A percentile compares a stretch with the other conserved stretches of the same genome.
Evolutionary conservation across 306 rosid species (phyloP).

Genomic region (Glycine soja): DNA sequence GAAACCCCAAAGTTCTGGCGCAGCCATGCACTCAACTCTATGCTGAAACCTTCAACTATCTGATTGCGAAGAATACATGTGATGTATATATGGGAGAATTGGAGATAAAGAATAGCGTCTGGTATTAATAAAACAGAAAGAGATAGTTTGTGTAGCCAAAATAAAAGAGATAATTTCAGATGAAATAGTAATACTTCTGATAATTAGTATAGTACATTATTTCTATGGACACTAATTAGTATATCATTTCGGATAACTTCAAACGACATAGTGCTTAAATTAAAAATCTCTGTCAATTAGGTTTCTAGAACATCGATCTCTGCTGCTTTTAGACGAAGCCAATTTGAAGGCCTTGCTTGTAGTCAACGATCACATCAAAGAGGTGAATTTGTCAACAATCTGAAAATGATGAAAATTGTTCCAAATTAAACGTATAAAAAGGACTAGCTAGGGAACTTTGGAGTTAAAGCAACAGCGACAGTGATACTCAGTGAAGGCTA

Average conservation of each 20-base stretch:
- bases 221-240: not conserved
- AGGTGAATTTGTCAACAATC: slow-evolving; percentile 19
- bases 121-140: not conserved
- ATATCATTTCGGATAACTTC: not conserved
- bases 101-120: not conserved
- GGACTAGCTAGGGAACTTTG: not conserved
- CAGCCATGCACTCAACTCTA: not conserved
- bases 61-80: not conserved
- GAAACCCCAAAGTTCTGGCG: not conserved
- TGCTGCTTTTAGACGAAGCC: not conserved
- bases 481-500: slow-evolving; percentile 1
- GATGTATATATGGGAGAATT: not conserved
- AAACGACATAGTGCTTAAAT: not conserved
- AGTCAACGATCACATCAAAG: slow-evolving; percentile 29
- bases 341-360: not conserved
- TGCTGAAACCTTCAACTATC: not conserved
- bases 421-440: not conserved
- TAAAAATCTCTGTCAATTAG: not conserved
- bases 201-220: slow-evolving; percentile 2
- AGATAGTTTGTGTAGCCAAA: not conserved
- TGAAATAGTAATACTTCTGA: not conserved
- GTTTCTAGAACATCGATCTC: slow-evolving; percentile 29
- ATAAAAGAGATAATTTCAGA: not conserved
- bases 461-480: not conserved
- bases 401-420: not conserved